Conservation (phyloP, 2,329 filamentous ascomycete genomes). For the Botrytis medusae region DNA sequence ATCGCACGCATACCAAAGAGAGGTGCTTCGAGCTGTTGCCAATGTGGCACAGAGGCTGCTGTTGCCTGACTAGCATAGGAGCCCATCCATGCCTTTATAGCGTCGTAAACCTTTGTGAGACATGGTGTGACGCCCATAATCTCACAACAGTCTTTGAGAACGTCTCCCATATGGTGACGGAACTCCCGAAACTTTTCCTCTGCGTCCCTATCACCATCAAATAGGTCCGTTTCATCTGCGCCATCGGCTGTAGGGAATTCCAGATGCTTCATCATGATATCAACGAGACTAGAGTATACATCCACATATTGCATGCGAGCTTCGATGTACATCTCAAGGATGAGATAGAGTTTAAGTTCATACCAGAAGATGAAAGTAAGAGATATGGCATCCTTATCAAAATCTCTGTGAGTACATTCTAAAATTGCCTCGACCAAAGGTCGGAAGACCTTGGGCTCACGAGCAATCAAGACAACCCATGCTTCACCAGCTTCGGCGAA, state of each 20-base stretch:
- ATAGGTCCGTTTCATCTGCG: conserved; percentile 76
- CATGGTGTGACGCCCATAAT: conserved; percentile 94
- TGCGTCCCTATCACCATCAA: conserved; percentile 91
- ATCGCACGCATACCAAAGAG: conserved; percentile 94
- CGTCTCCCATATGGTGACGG: conserved; percentile 95
- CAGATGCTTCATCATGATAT: conserved; percentile 87
- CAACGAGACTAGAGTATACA: conserved; percentile 84
- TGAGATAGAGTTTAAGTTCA: conserved; percentile 94
- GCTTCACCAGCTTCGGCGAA: conserved; percentile 92
- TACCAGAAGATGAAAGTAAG: conserved; percentile 98
- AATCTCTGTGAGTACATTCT: conserved; percentile 86
- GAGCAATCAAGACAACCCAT: conserved; percentile 89
- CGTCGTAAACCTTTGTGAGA: conserved; percentile 79
- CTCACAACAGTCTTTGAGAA: conserved; percentile 93
- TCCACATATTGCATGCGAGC: conserved; percentile 75
- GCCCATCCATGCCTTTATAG: conserved; percentile 86
- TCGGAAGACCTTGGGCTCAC: conserved; percentile 78
- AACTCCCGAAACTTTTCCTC: conserved; percentile 98
- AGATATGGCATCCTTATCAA: conserved; percentile 86
- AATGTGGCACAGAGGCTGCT: conserved; percentile 77
- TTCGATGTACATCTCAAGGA: conserved; percentile 83
- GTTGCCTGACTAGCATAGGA: conserved; percentile 76
- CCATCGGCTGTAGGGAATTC: conserved; percentile 74
- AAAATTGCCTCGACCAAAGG: conserved; percentile 84
- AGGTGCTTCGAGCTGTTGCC: conserved; percentile 94